These are phyloP conservation scores for Cladosporium halotolerans DNA, from an alignment of 2,329 filamentous ascomycete species.

Conservation along the genomic window DNA sequence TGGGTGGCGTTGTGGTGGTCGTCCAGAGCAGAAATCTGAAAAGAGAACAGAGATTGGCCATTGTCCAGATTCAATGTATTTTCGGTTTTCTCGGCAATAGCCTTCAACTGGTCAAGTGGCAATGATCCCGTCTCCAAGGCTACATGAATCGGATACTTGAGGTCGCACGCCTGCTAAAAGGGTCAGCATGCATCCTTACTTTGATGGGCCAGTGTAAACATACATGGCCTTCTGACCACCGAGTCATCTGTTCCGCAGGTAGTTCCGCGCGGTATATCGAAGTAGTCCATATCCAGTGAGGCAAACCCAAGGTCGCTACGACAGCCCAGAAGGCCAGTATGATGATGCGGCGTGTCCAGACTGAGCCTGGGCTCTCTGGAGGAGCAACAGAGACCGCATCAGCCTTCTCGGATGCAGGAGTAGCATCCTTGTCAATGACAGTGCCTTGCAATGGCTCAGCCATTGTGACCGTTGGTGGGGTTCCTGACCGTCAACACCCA, in stretches of 20 bases:
- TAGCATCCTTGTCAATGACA: not conserved
- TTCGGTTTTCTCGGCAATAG: constrained; percentile 74
- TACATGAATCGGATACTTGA: constrained; percentile 81
- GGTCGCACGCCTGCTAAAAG: constrained; percentile 66
- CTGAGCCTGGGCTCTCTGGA: constrained; percentile 65
- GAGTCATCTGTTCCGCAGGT: constrained; percentile 77
- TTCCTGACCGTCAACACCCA: no score
- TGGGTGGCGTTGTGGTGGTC: not conserved
- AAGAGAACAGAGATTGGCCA: constrained; percentile 76
- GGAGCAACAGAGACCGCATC: constrained; percentile 48
- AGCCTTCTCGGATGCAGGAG: not conserved
- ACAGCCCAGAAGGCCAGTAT: constrained; percentile 88
- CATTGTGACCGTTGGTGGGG: not conserved
- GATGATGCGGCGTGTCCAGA: constrained; percentile 64
- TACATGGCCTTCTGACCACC: constrained; percentile 88
- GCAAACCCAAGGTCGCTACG: constrained; percentile 74
- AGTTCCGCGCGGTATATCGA: constrained; percentile 82
- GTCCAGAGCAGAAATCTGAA: constrained; percentile 49
- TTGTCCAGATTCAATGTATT: constrained; percentile 80
- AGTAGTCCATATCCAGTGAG: constrained; percentile 94
- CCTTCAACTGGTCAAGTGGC: constrained; percentile 60
- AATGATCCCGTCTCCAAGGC: constrained; percentile 65
- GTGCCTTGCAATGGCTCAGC: constrained; percentile 2
- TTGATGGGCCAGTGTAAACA: constrained; percentile 14
- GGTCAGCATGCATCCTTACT: not conserved